A percentile compares a stretch with the other conserved stretches of the same genome.
phyloP scores from a whole-genome alignment of 352 stramenopile species.

The Pseudoperonospora humuli region DNA sequence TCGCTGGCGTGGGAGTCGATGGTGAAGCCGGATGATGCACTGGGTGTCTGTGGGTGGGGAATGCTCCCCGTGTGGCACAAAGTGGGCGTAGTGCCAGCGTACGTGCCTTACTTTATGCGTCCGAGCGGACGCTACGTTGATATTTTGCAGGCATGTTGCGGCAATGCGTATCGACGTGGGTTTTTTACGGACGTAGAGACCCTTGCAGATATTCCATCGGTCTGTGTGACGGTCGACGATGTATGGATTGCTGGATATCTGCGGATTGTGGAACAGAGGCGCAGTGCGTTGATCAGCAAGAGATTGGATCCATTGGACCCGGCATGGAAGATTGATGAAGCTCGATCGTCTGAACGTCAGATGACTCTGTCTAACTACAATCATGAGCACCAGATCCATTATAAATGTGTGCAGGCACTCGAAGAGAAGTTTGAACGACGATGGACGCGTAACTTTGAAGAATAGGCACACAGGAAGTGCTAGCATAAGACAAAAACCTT shows the following conservation, averaged over 20 bases:
- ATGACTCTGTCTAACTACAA: slow-evolving; percentile 80
- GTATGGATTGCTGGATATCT: slow-evolving; percentile 80
- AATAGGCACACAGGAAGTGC: background rate
- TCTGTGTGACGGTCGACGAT: slow-evolving; percentile 77
- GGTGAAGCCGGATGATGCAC: slow-evolving; percentile 41
- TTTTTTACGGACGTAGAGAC: slow-evolving; percentile 70
- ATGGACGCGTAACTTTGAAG: slow-evolving; percentile 69
- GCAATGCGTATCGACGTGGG: slow-evolving; percentile 62
- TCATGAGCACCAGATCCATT: slow-evolving; percentile 72
- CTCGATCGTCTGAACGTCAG: slow-evolving; percentile 27
- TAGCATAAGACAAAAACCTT: slow-evolving; percentile 4
- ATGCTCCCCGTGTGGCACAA: slow-evolving; percentile 67
- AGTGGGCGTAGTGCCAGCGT: slow-evolving; percentile 70
- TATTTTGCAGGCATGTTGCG: slow-evolving; percentile 63
- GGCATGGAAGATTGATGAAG: slow-evolving; percentile 58
- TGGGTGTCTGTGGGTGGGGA: slow-evolving; percentile 75
- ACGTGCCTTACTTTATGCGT: slow-evolving; percentile 80
- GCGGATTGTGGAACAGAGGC: slow-evolving; percentile 46
- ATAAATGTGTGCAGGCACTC: slow-evolving; percentile 75
- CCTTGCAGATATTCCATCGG: slow-evolving; percentile 49
- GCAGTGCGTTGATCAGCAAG: slow-evolving; percentile 70
- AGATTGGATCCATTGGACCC: slow-evolving; percentile 60
- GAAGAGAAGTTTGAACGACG: slow-evolving; percentile 49
- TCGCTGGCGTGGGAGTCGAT: slow-evolving; percentile 63
- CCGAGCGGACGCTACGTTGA: slow-evolving; percentile 63